Evolutionary conservation across 352 stramenopile genomes (phyloP).

Genomic region (Phytophthora parvispora): DNA sequence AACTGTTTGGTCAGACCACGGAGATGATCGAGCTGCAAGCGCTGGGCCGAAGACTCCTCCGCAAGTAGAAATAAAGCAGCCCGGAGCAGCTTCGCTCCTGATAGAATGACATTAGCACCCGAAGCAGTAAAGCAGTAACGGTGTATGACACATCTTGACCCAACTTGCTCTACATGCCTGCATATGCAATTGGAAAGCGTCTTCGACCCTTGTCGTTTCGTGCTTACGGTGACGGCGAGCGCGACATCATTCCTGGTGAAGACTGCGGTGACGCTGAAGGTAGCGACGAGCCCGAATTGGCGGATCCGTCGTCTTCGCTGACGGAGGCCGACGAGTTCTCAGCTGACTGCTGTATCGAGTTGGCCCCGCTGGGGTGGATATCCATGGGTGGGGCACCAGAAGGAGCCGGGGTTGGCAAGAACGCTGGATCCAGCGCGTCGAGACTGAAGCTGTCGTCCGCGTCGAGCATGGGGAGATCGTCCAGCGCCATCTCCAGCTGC

Average conservation of each 20-base stretch:
- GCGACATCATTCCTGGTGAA: conserved; percentile 64
- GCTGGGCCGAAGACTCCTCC: conserved; percentile 36
- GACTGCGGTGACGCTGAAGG: conserved; percentile 64
- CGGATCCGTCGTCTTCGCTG: conserved; percentile 64
- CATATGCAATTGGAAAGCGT: background rate
- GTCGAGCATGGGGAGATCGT: conserved; percentile 81
- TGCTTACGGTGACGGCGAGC: conserved; percentile 60
- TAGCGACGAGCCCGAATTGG: conserved; percentile 71
- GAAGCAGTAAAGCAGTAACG: background rate
- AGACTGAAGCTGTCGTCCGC: conserved; percentile 70
- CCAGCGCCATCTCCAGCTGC: conserved; percentile 75
- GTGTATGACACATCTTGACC: background rate
- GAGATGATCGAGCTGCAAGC: conserved; percentile 47
- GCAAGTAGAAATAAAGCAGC: conserved; percentile 40
- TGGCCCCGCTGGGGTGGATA: conserved; percentile 16
- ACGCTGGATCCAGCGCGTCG: conserved; percentile 46
- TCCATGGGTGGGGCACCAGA: conserved; percentile 6
- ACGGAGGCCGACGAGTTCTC: conserved; percentile 52
- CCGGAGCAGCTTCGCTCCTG: background rate
- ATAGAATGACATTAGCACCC: background rate
- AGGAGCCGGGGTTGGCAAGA: conserved; percentile 34
- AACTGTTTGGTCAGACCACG: conserved; percentile 24
- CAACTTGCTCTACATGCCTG: background rate
- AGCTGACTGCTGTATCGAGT: conserved; percentile 54
- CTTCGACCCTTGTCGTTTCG: background rate